Evolutionary conservation across 805 yeast genomes (phyloP).

Genomic region (Dipodascopsis uninucleata): DNA sequence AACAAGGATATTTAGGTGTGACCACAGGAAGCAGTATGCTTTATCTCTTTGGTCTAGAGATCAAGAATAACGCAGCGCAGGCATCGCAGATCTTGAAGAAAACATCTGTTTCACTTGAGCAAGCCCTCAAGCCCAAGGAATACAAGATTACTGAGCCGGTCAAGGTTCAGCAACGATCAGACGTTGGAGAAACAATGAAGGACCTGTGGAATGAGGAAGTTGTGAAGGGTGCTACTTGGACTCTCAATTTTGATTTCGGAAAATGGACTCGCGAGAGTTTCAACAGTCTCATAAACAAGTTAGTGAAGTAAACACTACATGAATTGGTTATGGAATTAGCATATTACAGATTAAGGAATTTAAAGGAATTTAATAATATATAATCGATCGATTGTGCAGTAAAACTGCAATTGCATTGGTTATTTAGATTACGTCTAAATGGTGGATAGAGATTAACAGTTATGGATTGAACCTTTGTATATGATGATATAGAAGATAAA

Average conservation of each 20-base stretch:
- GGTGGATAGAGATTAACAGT: neutral
- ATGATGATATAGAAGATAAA: too few relatives aligned
- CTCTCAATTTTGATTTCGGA: slow-evolving; percentile 31
- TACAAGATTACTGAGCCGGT: slow-evolving; percentile 7
- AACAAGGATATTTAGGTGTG: slow-evolving; percentile 43
- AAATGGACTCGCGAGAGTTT: neutral
- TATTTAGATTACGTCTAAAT: neutral
- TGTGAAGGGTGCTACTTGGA: slow-evolving; percentile 57
- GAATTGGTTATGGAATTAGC: neutral
- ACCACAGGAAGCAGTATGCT: slow-evolving; percentile 60
- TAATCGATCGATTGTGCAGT: neutral
- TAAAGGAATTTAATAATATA: neutral
- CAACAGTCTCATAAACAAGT: neutral
- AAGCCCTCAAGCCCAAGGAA: slow-evolving; percentile 8
- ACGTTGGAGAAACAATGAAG: slow-evolving; percentile 56
- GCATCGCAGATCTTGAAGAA: slow-evolving; percentile 48
- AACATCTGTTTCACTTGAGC: slow-evolving; percentile 50
- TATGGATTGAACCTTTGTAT: neutral
- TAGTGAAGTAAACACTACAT: neutral
- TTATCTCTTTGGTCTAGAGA: slow-evolving; percentile 57
- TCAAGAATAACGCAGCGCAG: slow-evolving; percentile 46
- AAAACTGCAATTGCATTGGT: neutral
- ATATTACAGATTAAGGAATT: neutral
- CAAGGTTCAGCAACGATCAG: slow-evolving; percentile 40
- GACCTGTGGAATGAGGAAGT: slow-evolving; percentile 80